Conservation (phyloP, 2,329 filamentous ascomycete species). For the Acephala macrosclerotiorum region DNA sequence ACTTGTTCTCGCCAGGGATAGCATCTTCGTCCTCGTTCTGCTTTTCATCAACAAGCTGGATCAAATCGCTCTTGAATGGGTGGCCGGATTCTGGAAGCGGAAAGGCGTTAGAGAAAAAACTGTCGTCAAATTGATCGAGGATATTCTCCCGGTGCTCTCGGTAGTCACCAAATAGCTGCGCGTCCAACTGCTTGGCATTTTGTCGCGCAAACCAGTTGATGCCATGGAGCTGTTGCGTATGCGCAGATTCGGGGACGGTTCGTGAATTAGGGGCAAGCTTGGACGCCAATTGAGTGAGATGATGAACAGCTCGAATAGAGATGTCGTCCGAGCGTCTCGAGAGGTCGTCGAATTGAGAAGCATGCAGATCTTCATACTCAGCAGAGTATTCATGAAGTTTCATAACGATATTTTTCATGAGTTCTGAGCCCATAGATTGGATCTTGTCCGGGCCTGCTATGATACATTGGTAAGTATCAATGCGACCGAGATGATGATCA, state of each 20-base stretch:
- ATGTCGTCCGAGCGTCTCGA: background rate
- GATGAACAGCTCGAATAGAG: background rate
- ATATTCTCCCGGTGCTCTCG: conserved; percentile 88
- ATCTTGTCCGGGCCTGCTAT: conserved; percentile 15
- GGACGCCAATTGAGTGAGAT: background rate
- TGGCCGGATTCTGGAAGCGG: conserved; percentile 78
- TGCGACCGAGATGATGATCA: background rate
- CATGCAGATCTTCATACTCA: conserved; percentile 24
- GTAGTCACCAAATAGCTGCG: conserved; percentile 76
- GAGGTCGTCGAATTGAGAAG: conserved; percentile 8
- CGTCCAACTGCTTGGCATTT: background rate
- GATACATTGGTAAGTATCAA: conserved; percentile 12
- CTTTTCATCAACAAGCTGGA: conserved; percentile 81
- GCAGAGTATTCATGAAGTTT: conserved; percentile 25
- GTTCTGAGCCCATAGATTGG: conserved; percentile 5
- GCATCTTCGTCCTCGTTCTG: conserved; percentile 74
- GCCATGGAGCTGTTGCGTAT: background rate
- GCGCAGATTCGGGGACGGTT: background rate
- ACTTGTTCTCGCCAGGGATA: conserved; percentile 64
- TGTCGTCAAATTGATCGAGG: conserved; percentile 67
- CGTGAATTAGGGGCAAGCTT: background rate
- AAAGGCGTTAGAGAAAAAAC: conserved; percentile 73
- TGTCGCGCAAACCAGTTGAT: background rate
- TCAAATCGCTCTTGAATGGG: conserved; percentile 80
- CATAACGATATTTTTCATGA: conserved; percentile 28